Evolutionary conservation across 179 eudicot species (phyloP).

Genomic region (Spinacia oleracea): DNA sequence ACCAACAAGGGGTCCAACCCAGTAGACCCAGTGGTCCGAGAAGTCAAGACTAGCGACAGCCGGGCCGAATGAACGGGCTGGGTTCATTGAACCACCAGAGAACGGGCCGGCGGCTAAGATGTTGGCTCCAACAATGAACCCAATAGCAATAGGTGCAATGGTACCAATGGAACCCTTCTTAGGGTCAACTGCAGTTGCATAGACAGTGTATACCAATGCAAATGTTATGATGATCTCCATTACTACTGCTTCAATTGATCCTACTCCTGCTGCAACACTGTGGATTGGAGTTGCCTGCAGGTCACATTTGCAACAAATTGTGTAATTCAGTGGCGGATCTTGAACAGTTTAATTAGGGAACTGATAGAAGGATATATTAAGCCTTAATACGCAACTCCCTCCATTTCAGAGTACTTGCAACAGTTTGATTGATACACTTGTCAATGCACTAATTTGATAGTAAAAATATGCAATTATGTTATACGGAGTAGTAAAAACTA

Average conservation of each 20-base stretch:
- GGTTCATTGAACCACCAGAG: constrained; percentile 86
- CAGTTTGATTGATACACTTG: no score
- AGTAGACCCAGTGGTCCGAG: constrained; percentile 62
- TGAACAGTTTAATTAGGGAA: no score
- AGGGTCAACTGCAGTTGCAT: constrained; percentile 81
- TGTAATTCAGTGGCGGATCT: no score
- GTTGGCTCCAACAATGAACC: constrained; percentile 78
- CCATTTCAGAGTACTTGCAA: no score
- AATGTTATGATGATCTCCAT: constrained; percentile 73
- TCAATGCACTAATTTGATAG: no score
- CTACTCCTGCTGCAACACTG: constrained; percentile 49
- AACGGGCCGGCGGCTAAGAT: constrained; percentile 79
- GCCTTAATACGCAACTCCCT: no score
- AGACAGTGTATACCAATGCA: constrained; percentile 72
- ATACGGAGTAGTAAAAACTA: no score
- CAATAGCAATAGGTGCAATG: constrained; percentile 74
- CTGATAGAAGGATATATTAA: no score
- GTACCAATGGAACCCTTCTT: constrained; percentile 72
- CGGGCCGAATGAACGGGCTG: constrained; percentile 75
- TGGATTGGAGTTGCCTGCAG: constrained; percentile 59
- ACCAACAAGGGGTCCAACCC: constrained; percentile 80
- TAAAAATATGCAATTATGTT: no score
- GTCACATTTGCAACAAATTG: no score
- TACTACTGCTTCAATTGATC: constrained; percentile 57
- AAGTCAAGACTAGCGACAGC: constrained; percentile 66